Conservation (phyloP, 345 rosid species). For the Citrus hindsii region DNA sequence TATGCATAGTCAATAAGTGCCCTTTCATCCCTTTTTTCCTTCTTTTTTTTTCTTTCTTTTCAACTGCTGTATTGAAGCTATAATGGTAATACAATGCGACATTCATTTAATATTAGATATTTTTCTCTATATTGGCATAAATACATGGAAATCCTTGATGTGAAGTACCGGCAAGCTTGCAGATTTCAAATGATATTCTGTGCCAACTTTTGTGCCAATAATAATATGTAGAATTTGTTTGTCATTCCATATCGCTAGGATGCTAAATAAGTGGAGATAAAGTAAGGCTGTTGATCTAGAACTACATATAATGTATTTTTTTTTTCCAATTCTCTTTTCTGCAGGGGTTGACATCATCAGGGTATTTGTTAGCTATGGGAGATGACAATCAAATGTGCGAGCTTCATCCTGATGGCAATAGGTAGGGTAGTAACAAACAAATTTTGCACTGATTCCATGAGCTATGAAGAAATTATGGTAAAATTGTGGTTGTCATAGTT, state of each 20-base stretch:
- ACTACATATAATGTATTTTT: neutral
- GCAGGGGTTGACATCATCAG: slow-evolving; percentile 83
- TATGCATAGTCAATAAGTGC: neutral
- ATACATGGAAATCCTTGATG: neutral
- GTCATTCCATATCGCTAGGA: neutral
- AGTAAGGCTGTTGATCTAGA: neutral
- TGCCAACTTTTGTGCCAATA: neutral
- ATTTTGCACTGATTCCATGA: neutral
- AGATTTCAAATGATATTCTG: neutral
- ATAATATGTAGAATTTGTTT: neutral
- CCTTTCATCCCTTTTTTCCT: neutral
- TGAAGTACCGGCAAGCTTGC: neutral
- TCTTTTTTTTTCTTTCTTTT: neutral
- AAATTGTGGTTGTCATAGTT: neutral
- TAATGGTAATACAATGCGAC: neutral
- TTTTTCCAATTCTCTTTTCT: neutral
- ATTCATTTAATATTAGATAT: neutral
- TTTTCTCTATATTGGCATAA: neutral
- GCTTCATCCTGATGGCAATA: slow-evolving; percentile 96
- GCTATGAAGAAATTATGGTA: neutral
- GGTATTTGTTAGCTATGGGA: slow-evolving; percentile 77
- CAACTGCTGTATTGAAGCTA: neutral
- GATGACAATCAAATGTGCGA: slow-evolving; percentile 78
- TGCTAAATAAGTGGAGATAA: neutral
- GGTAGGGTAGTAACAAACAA: slow-evolving; percentile 32